Base-by-base conservation (phyloP, 164 flowering plant genomes). In the Liriodendron chinense region DNA sequence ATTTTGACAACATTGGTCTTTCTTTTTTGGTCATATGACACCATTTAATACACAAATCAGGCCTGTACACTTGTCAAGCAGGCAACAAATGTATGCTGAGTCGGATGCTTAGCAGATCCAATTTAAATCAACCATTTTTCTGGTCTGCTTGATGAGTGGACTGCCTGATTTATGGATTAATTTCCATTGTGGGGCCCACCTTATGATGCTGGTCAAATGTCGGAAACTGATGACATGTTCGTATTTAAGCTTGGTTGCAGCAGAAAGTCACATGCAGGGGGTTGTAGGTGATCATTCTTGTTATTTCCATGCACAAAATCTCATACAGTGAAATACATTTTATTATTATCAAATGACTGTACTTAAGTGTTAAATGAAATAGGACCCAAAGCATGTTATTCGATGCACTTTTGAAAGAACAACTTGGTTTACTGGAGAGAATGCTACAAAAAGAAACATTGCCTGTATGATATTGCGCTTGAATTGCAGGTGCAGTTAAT, bases 381-480 rank as follows among this genome's bases (percentile, higher is more conserved):
- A 61, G 64, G 23, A 61, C 23, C 22, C 23, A 61, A 61, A 61
- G 64, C 43, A 34, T 34, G 43, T 34, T 34, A 34, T 34, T 34
- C 7, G 43, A 34, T 34, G 43, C 43, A 53, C 59, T 16, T 16
- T 2, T 53, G 18, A 53, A 53, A 53, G 59, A 53, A 13, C 3
- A 16, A 53, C 13, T 53, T 12, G 18, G 18, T 53, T 7, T 7
- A 61, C 16, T 18, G 20, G 64, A n/a, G 64, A 61, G 64, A 61
- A 61, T 61, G 22, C 64, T 10, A 22, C 10, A 13, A 16, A 18
- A 65, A 14, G 64, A n/a, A 74, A 47, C 68, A 76, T 77, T 85
- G 83, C 98, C 99, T 79, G 92, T 70, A 73, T 89, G 93, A 84
- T 87, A 91, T 71, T 94, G 88, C 74, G 91, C 83, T 74, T 89